Evolutionary conservation across 164 flowering plant species (phyloP), one percentile per base, ranked within the genome.

Genomic region (Vitis riparia): DNA sequence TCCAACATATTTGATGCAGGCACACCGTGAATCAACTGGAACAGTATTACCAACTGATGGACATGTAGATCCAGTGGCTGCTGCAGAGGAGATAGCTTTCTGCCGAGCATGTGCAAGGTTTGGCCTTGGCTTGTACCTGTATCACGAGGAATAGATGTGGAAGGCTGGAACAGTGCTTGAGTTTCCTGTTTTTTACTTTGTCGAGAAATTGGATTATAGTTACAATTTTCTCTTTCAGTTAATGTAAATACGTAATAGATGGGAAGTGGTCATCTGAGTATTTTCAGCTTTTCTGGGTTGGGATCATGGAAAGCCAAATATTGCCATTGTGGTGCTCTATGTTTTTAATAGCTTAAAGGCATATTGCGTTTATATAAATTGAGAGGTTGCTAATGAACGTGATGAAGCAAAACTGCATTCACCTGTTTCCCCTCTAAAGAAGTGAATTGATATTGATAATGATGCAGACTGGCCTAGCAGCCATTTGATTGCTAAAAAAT

Each of bases 61-160:
- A 32, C 48, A 72, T 59, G 85, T 64, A 14, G 98, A 94, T 69
- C 92, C 97, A 23, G 98, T 95, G 78, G 88, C 94, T 68, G 96
- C 91, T 29, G 98, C 98, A 3, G 98, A 95, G 82, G 93, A 89
- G 77, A 83, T 88, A 19, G 97, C 98, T 74, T 95, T 95, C 78
- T 87, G 94, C 84, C 83, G 77, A 74, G 98, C 99, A 23, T 95
- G 99, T 82, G 91, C 98, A 48, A 88, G 99, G 66, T 91, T 95
- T 73, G 99, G 99, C 71, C 92, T 95, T 62, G 99, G 99, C 58
- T 73, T 95, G 76, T 91, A 95, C 68, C 80, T 95, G 27, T 95
- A 91, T 75, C 99, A 95, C 66, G 93, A 88, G 73, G 89, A 92
- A 50, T 84, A 84, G 77, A 58, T 66, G 48, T 71, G 63, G 66